Base-by-base conservation (phyloP, 2,329 filamentous ascomycete genomes). In the Trichoderma simmonsii region DNA sequence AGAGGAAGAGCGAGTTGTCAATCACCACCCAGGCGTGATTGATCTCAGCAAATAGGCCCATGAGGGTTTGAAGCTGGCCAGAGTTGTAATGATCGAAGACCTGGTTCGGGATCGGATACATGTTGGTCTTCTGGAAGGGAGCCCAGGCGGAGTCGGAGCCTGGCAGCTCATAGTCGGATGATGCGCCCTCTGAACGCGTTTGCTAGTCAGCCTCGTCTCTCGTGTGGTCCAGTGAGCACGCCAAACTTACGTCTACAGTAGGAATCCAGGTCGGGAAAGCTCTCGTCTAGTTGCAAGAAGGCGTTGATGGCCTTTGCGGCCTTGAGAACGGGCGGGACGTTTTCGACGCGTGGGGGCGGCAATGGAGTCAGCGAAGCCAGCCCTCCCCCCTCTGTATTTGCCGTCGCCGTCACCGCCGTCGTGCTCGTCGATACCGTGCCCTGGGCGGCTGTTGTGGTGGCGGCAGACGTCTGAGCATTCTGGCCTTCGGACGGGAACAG, bases 1-100 rank as follows among this genome's bases (percentile, higher is more conserved):
- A 99, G 18, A 99, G 86, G 80, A 98, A 99, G 59, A 99, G 86
- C 74, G 93, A 93, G 83, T 97, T 98, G 83, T 99, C 96, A 79
- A 99, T 96, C 28, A 93, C 90, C 70, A 97, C 93, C 93, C 95
- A 99, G 34, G 95, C 96, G 82, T 98, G 94, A 78, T 95, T 95
- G 78, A 99, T 88, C 82, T 97, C 93, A 21, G 96, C 93, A 81
- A 99, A 98, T 39, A 99, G 85, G 11, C 97, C 97, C 92, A 99
- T 97, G 78, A 90, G 89, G n/a, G 95, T 97, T 72, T 92, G 91
- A 28, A 98, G 90, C 79, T 97, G 91, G 72, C 93, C 92, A 66
- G 89, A 87, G 77, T 99, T 97, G 81, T 97, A 95, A 79, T 97
- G 94, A 77, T 97, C 92, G 78, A 98, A 95, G 67, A 99, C 92